A percentile compares a stretch with the other conserved stretches of the same genome.
Evolutionary conservation across 2,329 filamentous ascomycete species (phyloP).

Genomic region (Kalmusia sp.): DNA sequence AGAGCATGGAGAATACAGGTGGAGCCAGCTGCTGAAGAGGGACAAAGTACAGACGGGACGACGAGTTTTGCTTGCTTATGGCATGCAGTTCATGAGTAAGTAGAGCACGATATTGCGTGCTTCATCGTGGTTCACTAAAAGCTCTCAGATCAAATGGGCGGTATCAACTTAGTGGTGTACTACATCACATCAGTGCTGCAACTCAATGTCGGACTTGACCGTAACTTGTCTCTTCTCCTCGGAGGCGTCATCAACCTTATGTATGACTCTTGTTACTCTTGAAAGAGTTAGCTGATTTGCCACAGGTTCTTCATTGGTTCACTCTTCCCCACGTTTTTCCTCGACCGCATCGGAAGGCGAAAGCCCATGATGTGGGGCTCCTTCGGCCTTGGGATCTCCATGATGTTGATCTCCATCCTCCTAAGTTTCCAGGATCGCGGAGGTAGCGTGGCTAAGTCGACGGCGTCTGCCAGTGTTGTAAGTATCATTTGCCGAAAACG

Average conservation of each 20-base stretch:
- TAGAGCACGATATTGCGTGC: neutral
- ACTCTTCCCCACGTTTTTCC: constrained; percentile 49
- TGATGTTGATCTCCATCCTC: constrained; percentile 45
- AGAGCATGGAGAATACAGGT: constrained; percentile 47
- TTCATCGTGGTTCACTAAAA: neutral
- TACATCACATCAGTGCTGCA: constrained; percentile 55
- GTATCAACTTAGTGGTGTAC: constrained; percentile 52
- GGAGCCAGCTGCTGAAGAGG: constrained; percentile 47
- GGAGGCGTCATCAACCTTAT: constrained; percentile 51
- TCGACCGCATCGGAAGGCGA: constrained; percentile 38
- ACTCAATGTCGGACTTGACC: constrained; percentile 54
- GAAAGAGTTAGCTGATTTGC: neutral
- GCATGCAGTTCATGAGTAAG: constrained; percentile 48
- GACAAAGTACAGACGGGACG: constrained; percentile 50
- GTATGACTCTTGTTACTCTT: neutral
- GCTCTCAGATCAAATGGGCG: constrained; percentile 38
- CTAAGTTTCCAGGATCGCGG: constrained; percentile 51
- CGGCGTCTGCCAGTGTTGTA: constrained; percentile 53
- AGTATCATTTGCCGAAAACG: neutral
- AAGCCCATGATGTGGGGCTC: constrained; percentile 43
- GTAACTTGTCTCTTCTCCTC: constrained; percentile 55
- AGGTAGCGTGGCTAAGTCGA: constrained; percentile 46
- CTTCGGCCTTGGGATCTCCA: constrained; percentile 37
- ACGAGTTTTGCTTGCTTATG: constrained; percentile 49
- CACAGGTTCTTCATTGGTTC: constrained; percentile 35